Evolutionary conservation across 2,329 filamentous ascomycete species (phyloP).

Genomic region (Fusarium haematococcum): DNA sequence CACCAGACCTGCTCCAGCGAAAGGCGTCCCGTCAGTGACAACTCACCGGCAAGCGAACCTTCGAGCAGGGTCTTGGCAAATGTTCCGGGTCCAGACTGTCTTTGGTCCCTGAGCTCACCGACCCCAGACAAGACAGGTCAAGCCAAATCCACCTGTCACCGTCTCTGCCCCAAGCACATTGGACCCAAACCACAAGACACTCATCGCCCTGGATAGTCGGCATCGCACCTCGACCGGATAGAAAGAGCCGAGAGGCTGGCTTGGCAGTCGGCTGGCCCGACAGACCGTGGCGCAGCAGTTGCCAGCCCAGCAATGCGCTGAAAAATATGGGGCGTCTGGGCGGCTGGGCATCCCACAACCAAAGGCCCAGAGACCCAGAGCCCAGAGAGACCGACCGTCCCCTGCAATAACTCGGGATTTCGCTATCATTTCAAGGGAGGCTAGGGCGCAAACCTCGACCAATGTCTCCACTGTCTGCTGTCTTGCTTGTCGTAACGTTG

Average conservation of each 20-base stretch:
- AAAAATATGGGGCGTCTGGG: constrained; percentile 43
- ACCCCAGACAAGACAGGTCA: constrained; percentile 22
- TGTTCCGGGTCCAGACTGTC: constrained; percentile 20
- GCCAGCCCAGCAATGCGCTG: constrained; percentile 41
- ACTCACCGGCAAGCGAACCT: constrained; percentile 5
- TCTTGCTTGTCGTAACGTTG: constrained; percentile 23
- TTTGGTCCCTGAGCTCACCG: constrained; percentile 27
- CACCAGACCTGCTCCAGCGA: constrained; percentile 22
- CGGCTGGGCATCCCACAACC: constrained; percentile 40
- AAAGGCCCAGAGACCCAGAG: constrained; percentile 14
- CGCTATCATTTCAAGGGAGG: constrained; percentile 33
- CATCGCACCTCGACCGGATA: constrained; percentile 44
- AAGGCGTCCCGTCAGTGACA: constrained; percentile 37
- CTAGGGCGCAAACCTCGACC: constrained; percentile 34
- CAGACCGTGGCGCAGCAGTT: constrained; percentile 44
- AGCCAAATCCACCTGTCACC: not conserved
- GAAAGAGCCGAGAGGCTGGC: constrained; percentile 47
- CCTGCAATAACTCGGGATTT: constrained; percentile 34
- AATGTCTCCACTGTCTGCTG: constrained; percentile 35
- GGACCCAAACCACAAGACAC: constrained; percentile 19
- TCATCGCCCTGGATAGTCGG: constrained; percentile 35
- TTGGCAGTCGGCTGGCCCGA: constrained; percentile 47
- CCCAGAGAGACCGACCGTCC: constrained; percentile 28
- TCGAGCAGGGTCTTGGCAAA: constrained; percentile 31
- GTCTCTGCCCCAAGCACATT: constrained; percentile 35